These are phyloP conservation scores for Pichia sp. DNA, from an alignment of 1,139 yeast species.

Conservation along the genomic window DNA sequence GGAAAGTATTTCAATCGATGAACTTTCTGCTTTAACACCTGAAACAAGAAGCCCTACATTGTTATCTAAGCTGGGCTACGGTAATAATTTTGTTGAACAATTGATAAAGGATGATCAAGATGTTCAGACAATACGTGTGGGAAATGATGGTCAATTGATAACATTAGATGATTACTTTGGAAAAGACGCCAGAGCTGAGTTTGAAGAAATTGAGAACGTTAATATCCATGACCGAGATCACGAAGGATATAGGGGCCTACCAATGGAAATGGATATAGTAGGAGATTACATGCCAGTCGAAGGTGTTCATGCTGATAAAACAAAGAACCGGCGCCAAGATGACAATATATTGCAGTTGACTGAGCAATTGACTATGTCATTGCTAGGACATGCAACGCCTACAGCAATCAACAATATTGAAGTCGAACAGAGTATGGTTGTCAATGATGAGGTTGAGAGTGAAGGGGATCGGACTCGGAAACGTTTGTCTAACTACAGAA, in stretches of 20 bases:
- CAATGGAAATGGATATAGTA: neutral
- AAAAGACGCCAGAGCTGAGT: conserved; percentile 5
- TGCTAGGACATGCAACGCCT: conserved; percentile 23
- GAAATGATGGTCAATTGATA: conserved; percentile 27
- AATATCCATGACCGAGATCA: neutral
- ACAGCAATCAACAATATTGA: conserved; percentile 5
- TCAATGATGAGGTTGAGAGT: conserved; percentile 10
- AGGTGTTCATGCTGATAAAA: neutral
- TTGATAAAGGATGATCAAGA: conserved; percentile 33
- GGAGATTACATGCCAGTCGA: neutral
- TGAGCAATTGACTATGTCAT: conserved; percentile 19
- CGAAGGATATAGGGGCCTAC: neutral
- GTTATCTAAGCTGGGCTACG: conserved; percentile 25
- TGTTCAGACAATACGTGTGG: conserved; percentile 27
- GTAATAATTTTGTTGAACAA: conserved; percentile 28
- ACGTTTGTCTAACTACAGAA: conserved; percentile 11
- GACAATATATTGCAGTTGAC: conserved; percentile 16
- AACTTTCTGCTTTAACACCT: conserved; percentile 23
- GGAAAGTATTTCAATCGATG: conserved; percentile 37
- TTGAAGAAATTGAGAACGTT: conserved; percentile 8
- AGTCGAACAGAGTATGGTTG: conserved; percentile 14
- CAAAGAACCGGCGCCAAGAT: neutral
- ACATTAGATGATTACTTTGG: conserved; percentile 30
- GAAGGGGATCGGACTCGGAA: conserved; percentile 1
- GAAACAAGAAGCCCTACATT: neutral